Conservation (phyloP, 2,329 filamentous ascomycete genomes). For the Diaporthe vexans region DNA sequence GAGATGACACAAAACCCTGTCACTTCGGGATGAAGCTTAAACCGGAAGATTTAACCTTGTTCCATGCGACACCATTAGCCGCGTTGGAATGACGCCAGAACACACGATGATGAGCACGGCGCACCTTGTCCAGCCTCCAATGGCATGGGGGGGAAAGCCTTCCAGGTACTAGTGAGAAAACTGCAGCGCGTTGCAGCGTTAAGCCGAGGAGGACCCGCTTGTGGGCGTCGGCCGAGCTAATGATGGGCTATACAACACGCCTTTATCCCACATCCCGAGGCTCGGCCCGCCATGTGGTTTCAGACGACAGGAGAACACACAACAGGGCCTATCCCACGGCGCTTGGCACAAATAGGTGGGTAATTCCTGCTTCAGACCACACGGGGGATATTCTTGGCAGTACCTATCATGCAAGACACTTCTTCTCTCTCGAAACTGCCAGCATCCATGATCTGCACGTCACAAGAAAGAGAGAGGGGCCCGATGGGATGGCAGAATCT, state of each 20-base stretch:
- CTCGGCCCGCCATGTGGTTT: constrained; percentile 14
- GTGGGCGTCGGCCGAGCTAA: not conserved
- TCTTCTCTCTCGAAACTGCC: not conserved
- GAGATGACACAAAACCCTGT: constrained; percentile 22
- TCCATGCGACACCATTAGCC: not conserved
- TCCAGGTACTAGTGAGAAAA: not conserved
- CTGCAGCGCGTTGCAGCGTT: not conserved
- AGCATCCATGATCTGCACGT: constrained; percentile 26
- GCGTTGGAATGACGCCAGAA: constrained; percentile 16
- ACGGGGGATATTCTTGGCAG: constrained; percentile 23
- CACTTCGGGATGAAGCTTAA: constrained; percentile 27
- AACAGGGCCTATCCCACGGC: constrained; percentile 11
- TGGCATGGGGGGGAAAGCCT: not conserved
- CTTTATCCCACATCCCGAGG: constrained; percentile 29
- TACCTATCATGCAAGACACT: constrained; percentile 14
- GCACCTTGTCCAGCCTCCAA: not conserved
- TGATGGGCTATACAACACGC: constrained; percentile 3
- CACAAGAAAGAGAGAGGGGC: not conserved
- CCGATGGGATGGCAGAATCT: constrained; percentile 22
- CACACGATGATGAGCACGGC: not conserved
- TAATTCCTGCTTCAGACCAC: constrained; percentile 7
- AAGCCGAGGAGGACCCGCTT: not conserved
- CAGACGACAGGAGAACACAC: constrained; percentile 17
- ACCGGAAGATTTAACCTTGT: constrained; percentile 7
- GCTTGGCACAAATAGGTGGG: constrained; percentile 15